Percentiles rank a stretch among this genome's conserved stretches.
phyloP scores from a whole-genome alignment of 306 rosid genomes.

The Ammopiptanthus mongolicus region DNA sequence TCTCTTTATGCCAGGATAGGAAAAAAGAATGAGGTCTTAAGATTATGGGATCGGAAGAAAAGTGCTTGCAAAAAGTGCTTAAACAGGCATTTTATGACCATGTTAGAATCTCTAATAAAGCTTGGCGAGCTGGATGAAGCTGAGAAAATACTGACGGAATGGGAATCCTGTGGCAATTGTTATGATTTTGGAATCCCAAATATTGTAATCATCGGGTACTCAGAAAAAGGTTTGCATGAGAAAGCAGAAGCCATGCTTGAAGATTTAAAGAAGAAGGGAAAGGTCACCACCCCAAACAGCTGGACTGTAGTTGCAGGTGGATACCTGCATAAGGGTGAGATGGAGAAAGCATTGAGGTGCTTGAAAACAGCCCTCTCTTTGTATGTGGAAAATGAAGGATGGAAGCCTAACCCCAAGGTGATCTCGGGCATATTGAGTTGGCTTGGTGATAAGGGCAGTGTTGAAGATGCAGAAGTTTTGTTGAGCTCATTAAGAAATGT shows the following conservation, averaged over 20 bases:
- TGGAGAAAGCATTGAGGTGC: constrained; percentile 51
- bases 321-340: constrained; percentile 45
- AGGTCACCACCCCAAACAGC: constrained; percentile 45
- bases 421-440: constrained; percentile 35
- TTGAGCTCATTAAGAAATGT: constrained; percentile 38
- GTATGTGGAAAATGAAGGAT: constrained; percentile 31
- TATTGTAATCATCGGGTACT: constrained; percentile 44
- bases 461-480: constrained; percentile 56
- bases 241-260: constrained; percentile 64
- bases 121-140: constrained; percentile 71
- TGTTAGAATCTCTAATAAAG: constrained; percentile 61
- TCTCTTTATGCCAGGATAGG: constrained; percentile 58
- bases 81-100: constrained; percentile 58
- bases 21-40: constrained; percentile 56
- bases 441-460: constrained; percentile 59
- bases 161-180: constrained; percentile 75
- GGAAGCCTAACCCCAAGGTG: constrained; percentile 52
- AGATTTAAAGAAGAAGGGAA: constrained; percentile 51
- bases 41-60: constrained; percentile 68
- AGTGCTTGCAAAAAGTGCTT: constrained; percentile 58
- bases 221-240: constrained; percentile 44
- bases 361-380: constrained; percentile 47
- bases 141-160: constrained; percentile 56
- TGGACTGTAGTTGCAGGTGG: constrained; percentile 61
- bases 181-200: constrained; percentile 67